Evolutionary conservation across 2,329 filamentous ascomycete species (phyloP).

Genomic region (Diaporthe citrichinensis): DNA sequence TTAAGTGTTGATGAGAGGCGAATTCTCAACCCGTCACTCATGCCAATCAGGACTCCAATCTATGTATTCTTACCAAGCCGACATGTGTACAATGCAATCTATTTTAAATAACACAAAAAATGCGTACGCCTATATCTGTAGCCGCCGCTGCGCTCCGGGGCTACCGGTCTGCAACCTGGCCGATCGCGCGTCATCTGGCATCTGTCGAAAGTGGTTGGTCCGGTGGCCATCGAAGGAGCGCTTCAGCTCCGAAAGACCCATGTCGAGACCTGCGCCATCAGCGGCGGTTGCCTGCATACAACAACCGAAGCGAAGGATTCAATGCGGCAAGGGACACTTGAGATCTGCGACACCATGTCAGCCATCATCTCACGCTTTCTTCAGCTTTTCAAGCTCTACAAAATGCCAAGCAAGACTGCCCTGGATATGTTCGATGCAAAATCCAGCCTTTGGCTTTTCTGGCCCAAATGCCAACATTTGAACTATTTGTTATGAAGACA

Average conservation of each 20-base stretch:
- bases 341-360: neutral
- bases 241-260: conserved; percentile 3
- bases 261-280: neutral
- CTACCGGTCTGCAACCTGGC: neutral
- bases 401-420: neutral
- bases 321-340: neutral
- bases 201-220: neutral
- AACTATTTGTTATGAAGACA: neutral
- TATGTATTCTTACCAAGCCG: neutral
- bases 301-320: neutral
- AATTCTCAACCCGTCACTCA: neutral
- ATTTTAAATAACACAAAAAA: neutral
- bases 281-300: neutral
- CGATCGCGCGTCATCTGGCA: neutral
- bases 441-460: neutral
- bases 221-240: conserved; percentile 1
- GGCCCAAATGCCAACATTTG: neutral
- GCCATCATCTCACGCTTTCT: neutral
- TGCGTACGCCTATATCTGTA: neutral
- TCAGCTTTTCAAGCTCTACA: neutral
- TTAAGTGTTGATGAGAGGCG: neutral
- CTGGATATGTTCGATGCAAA: neutral
- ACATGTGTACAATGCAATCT: neutral
- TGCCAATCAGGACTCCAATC: too few species aligned
- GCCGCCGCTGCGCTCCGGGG: neutral